Base-by-base conservation (phyloP, 2,329 filamentous ascomycete genomes). In the Penicillium sp. region DNA sequence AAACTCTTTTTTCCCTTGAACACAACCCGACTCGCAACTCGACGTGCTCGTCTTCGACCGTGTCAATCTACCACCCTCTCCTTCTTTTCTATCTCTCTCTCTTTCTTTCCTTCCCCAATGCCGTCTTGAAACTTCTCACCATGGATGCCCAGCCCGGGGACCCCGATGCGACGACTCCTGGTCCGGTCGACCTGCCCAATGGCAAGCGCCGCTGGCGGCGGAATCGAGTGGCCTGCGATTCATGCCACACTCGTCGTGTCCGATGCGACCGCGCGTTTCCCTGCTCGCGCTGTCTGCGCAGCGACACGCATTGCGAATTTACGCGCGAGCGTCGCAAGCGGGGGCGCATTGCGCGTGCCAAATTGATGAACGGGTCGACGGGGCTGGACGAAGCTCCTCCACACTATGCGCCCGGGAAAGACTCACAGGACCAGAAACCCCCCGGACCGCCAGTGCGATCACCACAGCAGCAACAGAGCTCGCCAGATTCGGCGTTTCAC, bases 241-340 rank as follows among this genome's bases (percentile, higher is more conserved):
- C 97, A 76, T 97, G 93, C 79, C 97, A 97, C 76, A 91, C 96
- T 74, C 83, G 97, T 61, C 85, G 93, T 65, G 97, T 93, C 22
- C 96, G 96, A 79, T 97, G 93, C 76, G 93, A 97, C 77, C 93
- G 93, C 56, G 91, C 95, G 72, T 87, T 91, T 65, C 93, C 93
- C 55, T 97, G 93, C 75, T 92, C 92, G 52, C 92, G 97, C 76
- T 97, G 93, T 76, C 88, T 93, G 73, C 91, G 91, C 90, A 86
- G 79, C 85, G 83, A 70, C 16, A 71, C 70, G 11, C 67, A 62
- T 40, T 97, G 93, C 80, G 92, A 97, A 79, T 97, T 97, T 76
- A 89, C 93, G 59, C 89, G 94, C 52, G 92, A 96, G 78, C 87
- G 92, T 66, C 96, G 97, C 81, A 97, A 97, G 83, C 86, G 93